phyloP scores from a whole-genome alignment of 768 basidiomycete species.

The Cyathus striatus region DNA sequence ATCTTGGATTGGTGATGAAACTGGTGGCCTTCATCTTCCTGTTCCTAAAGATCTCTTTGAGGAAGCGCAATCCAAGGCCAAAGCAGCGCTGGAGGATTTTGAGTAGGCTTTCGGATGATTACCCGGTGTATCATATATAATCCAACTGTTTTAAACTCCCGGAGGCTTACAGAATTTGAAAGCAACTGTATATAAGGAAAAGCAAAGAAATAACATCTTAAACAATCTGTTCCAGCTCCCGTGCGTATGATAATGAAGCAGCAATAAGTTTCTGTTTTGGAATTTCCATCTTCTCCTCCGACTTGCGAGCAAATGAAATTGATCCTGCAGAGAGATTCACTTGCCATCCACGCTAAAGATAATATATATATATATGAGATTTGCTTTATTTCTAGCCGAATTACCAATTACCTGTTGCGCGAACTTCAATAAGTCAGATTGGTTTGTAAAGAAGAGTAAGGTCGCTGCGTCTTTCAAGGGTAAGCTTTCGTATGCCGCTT shows the following conservation, averaged over 20 bases:
- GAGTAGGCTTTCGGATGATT: conserved; percentile 26
- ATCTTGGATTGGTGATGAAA: conserved; percentile 92
- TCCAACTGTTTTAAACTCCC: neutral
- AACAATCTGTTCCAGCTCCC: conserved; percentile 89
- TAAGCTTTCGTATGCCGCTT: conserved; percentile 87
- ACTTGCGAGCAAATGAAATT: conserved; percentile 77
- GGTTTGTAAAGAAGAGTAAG: conserved; percentile 84
- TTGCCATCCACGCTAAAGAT: conserved; percentile 73
- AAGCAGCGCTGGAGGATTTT: conserved; percentile 69
- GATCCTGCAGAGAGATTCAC: conserved; percentile 64
- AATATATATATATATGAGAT: too few species aligned
- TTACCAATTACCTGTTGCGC: conserved; percentile 71
- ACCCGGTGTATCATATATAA: conserved; percentile 9
- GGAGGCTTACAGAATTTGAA: neutral
- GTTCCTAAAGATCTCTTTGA: conserved; percentile 82
- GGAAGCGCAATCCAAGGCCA: conserved; percentile 86
- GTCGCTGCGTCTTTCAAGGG: conserved; percentile 88
- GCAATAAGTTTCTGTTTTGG: conserved; percentile 81
- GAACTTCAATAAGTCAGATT: conserved; percentile 77
- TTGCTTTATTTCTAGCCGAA: too few species aligned
- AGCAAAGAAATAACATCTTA: conserved; percentile 41
- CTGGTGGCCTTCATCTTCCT: conserved; percentile 68
- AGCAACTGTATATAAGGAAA: conserved; percentile 10
- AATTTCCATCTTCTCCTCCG: conserved; percentile 80
- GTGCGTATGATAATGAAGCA: conserved; percentile 73